Evolutionary conservation across 2,329 filamentous ascomycete species (phyloP).

Genomic region (Colletotrichum cuscutae): DNA sequence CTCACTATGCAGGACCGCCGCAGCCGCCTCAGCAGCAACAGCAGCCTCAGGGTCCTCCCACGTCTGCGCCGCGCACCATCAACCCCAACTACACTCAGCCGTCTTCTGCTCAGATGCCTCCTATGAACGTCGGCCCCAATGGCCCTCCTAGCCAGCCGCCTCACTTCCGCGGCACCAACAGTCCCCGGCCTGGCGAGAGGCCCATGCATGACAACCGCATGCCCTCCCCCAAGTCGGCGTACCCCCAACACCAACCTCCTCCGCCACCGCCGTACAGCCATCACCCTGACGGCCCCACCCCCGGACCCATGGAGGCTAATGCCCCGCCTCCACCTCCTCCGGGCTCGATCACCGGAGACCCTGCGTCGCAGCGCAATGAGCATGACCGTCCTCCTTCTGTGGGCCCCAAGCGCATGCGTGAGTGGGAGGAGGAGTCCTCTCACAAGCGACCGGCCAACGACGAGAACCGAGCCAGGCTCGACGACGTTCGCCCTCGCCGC

Average conservation of each 20-base stretch:
- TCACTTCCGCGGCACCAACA: slow-evolving; percentile 77
- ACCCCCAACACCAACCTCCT: slow-evolving; percentile 76
- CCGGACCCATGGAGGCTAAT: slow-evolving; percentile 73
- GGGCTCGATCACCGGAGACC: slow-evolving; percentile 70
- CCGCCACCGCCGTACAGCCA: slow-evolving; percentile 69
- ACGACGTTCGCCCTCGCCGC: slow-evolving; percentile 84
- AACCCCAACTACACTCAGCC: slow-evolving; percentile 69
- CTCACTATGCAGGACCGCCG: slow-evolving; percentile 61
- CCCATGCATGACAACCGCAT: slow-evolving; percentile 85
- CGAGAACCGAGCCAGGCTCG: slow-evolving; percentile 85
- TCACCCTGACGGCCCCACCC: slow-evolving; percentile 70
- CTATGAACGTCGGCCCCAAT: slow-evolving; percentile 50
- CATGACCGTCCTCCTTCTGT: slow-evolving; percentile 83
- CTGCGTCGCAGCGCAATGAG: slow-evolving; percentile 68
- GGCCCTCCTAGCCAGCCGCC: slow-evolving; percentile 67
- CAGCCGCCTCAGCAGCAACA: slow-evolving; percentile 60
- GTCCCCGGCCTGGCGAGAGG: slow-evolving; percentile 85
- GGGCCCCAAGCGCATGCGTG: slow-evolving; percentile 83
- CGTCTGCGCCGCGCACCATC: slow-evolving; percentile 62
- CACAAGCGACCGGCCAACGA: slow-evolving; percentile 90
- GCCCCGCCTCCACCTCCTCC: slow-evolving; percentile 71
- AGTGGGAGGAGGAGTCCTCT: slow-evolving; percentile 88
- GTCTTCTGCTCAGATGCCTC: slow-evolving; percentile 49
- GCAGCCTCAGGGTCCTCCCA: slow-evolving; percentile 50
- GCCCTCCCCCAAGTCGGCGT: slow-evolving; percentile 90